Conservation (phyloP, 2,329 filamentous ascomycete species). For the Alternaria burnsii region DNA sequence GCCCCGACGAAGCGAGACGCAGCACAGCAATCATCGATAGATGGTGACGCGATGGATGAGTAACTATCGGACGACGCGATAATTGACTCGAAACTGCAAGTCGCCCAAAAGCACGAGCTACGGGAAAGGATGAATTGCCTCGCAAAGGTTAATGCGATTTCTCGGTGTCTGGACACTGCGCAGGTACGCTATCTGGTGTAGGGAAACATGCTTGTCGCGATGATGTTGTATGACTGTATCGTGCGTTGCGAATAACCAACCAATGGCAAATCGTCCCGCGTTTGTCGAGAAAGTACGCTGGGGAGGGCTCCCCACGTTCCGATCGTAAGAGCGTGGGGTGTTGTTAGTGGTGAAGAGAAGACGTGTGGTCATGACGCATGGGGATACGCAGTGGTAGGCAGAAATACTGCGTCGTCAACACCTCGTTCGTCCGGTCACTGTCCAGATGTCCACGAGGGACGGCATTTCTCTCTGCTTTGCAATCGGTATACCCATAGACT, state of each 20-base stretch:
- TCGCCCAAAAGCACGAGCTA: conserved; percentile 19
- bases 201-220: conserved; percentile 19
- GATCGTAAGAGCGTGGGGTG: conserved; percentile 16
- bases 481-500: conserved; percentile 3
- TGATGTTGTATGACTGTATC: conserved; percentile 47
- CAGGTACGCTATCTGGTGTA: conserved; percentile 22
- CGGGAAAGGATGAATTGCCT: conserved; percentile 16
- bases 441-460: conserved; percentile 1
- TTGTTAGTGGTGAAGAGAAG: conserved; percentile 2
- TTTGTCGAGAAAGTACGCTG: conserved; percentile 12
- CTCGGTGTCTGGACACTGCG: conserved; percentile 20
- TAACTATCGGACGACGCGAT: conserved; percentile 31
- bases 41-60: conserved; percentile 11
- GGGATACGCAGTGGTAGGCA: conserved; percentile 14
- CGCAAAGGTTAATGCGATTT: conserved; percentile 20
- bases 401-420: conserved; percentile 1
- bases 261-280: conserved; percentile 27
- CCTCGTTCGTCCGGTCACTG: conserved; percentile 4
- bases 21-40: conserved; percentile 8
- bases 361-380: conserved; percentile 5
- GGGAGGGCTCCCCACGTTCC: background rate
- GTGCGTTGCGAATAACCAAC: conserved; percentile 10
- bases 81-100: conserved; percentile 26
- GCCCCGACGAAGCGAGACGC: conserved; percentile 16
- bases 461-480: conserved; percentile 4